A percentile compares a stretch with the other conserved stretches of the same genome.
phyloP scores from a whole-genome alignment of 192 early-diverging fungal species.

The Chytriomyces confervae region DNA sequence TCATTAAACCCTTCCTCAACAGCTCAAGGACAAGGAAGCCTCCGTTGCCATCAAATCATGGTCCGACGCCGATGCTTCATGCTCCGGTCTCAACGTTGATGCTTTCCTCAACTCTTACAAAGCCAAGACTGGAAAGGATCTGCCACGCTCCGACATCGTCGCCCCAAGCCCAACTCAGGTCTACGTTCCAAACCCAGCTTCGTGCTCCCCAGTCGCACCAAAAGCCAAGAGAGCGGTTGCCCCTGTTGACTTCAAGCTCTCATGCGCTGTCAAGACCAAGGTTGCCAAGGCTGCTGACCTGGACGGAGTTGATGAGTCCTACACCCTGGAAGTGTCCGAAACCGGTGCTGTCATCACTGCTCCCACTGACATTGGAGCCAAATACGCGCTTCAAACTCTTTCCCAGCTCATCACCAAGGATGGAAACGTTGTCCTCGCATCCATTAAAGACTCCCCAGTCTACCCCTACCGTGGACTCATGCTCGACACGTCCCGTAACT shows the following conservation, averaged over 20 bases:
- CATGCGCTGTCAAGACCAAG: too few relatives aligned
- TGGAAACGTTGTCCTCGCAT: neutral
- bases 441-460: slow-evolving; percentile 33
- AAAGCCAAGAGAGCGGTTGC: too few relatives aligned
- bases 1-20: too few relatives aligned
- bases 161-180: neutral
- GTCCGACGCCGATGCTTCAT: too few relatives aligned
- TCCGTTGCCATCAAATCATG: too few relatives aligned
- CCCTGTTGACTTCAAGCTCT: too few relatives aligned
- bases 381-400: slow-evolving; percentile 71
- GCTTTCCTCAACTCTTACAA: slow-evolving; percentile 1
- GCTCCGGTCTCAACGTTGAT: too few relatives aligned
- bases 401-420: neutral
- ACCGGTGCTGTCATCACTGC: slow-evolving; percentile 50
- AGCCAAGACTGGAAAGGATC: slow-evolving; percentile 16
- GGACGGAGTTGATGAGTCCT: slow-evolving; percentile 22
- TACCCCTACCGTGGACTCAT: slow-evolving; percentile 33
- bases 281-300: too few relatives aligned
- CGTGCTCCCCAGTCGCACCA: too few relatives aligned
- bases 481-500: slow-evolving; percentile 33
- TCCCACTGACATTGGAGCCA: slow-evolving; percentile 67
- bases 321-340: slow-evolving; percentile 5
- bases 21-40: too few relatives aligned
- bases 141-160: neutral
- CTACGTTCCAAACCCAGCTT: neutral